Conservation (phyloP, 2,329 filamentous ascomycete genomes). For the Madurella mycetomatis region DNA sequence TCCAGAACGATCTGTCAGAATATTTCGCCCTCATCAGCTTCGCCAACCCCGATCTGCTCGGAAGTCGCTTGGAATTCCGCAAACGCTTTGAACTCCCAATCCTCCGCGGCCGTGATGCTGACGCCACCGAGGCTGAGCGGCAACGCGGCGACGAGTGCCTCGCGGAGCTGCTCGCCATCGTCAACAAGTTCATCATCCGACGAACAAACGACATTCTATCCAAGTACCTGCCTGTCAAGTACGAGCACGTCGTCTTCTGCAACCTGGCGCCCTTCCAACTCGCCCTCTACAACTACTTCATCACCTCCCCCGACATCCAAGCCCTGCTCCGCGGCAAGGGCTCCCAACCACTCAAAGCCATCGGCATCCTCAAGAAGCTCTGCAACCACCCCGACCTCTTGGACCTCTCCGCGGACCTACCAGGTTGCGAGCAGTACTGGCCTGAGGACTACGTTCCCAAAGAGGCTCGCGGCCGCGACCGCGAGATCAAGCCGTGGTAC, state of each 20-base stretch:
- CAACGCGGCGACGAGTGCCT: slow-evolving; percentile 80
- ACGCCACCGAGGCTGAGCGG: slow-evolving; percentile 76
- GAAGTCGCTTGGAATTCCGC: slow-evolving; percentile 83
- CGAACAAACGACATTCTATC: slow-evolving; percentile 96
- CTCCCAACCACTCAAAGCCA: slow-evolving; percentile 92
- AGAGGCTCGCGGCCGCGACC: slow-evolving; percentile 79
- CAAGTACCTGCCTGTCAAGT: slow-evolving; percentile 96
- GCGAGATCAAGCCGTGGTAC: slow-evolving; percentile 92
- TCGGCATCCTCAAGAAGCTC: slow-evolving; percentile 93
- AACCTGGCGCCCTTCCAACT: slow-evolving; percentile 89
- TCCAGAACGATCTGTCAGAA: slow-evolving; percentile 97
- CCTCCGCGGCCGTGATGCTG: slow-evolving; percentile 82
- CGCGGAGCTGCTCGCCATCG: slow-evolving; percentile 71
- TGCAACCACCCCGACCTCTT: slow-evolving; percentile 97
- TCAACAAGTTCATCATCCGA: slow-evolving; percentile 98
- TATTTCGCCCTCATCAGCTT: slow-evolving; percentile 97
- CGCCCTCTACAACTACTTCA: slow-evolving; percentile 94
- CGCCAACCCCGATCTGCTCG: slow-evolving; percentile 88
- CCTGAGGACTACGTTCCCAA: slow-evolving; percentile 87
- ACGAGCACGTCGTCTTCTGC: slow-evolving; percentile 98
- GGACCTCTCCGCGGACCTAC: slow-evolving; percentile 75
- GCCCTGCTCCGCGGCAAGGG: slow-evolving; percentile 88
- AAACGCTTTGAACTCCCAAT: slow-evolving; percentile 94
- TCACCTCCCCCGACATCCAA: slow-evolving; percentile 91
- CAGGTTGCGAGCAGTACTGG: slow-evolving; percentile 75